Percentiles rank a stretch among this genome's conserved stretches.
phyloP scores from a whole-genome alignment of 2,329 filamentous ascomycete genomes.

The Fusarium avenaceum region DNA sequence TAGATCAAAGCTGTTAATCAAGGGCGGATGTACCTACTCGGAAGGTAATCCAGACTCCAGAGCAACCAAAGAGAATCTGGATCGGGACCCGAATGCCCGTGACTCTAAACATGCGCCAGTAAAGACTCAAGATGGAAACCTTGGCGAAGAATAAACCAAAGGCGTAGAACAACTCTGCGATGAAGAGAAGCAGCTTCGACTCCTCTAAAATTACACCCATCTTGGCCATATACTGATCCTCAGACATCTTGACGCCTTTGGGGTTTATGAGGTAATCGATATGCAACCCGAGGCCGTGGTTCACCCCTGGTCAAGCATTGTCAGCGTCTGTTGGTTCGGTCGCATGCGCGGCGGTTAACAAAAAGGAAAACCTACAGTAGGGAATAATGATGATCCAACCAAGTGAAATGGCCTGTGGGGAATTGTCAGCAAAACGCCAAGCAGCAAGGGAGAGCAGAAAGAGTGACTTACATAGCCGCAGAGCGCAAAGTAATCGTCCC shows the following conservation, averaged over 20 bases:
- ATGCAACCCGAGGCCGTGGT: constrained; percentile 36
- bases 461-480: constrained; percentile 32
- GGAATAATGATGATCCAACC: constrained; percentile 40
- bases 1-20: background rate
- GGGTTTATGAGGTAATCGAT: constrained; percentile 6
- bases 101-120: constrained; percentile 52
- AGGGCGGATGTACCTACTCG: constrained; percentile 18
- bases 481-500: constrained; percentile 44
- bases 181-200: constrained; percentile 29
- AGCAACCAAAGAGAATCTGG: constrained; percentile 44
- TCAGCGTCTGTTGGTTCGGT: constrained; percentile 5
- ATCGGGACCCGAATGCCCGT: constrained; percentile 47
- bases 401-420: constrained; percentile 22
- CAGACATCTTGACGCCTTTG: background rate
- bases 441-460: background rate
- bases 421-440: background rate
- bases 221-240: background rate
- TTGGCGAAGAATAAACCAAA: constrained; percentile 49
- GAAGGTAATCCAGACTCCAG: constrained; percentile 49
- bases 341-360: background rate
- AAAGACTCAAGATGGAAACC: constrained; percentile 48
- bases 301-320: constrained; percentile 21
- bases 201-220: background rate
- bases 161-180: constrained; percentile 50
- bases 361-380: constrained; percentile 24